Evolutionary conservation across 805 yeast genomes (phyloP), one percentile per base, ranked within the genome.

Genomic region (Candida oleophila): DNA sequence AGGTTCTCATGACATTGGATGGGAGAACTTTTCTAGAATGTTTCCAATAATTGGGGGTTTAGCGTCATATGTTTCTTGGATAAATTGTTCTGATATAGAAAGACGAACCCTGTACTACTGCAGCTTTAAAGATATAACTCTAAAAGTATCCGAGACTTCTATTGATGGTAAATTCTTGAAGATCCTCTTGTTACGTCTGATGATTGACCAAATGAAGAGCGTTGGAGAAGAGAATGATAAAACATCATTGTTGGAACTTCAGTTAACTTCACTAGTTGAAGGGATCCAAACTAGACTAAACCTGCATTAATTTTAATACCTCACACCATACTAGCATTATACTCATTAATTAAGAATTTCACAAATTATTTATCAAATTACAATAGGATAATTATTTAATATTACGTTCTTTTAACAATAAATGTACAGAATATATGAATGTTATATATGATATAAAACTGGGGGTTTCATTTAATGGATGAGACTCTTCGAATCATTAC

Each of bases 181-280:
- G 33, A 45, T 57, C 1, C 53, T 59, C 33, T 50, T 62, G 3
- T 52, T 61, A 41, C 50, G 48, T 35, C 49, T 53, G 21, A 46
- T 59, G 45, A 30, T 49, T 5, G 40, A 33, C 22, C 43, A 51
- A 20, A 49, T 53, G 37, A 47, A 43, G 25, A 46, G 48, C 9
- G 40, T 39, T 3, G 65, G 64, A 1, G 60, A 59, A 14, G 60
- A 59, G 15, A 43, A 42, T 15, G 64, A 61, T 25, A 51, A 53
- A 34, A 55, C 56, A 5, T 48, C 46, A 21, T 51, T 60, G 54
- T 56, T 56, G 0, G 54, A 52, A 32, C 49, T 59, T 16, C 61
- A 61, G 40, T 39, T 56, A 9, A 49, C 54, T 22, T 45, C 45
- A 19, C 14, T 38, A 7, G 11, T 21, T 21, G 16, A 15, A 7